Conservation (phyloP, 306 rosid species). For the Cicer bijugum region DNA sequence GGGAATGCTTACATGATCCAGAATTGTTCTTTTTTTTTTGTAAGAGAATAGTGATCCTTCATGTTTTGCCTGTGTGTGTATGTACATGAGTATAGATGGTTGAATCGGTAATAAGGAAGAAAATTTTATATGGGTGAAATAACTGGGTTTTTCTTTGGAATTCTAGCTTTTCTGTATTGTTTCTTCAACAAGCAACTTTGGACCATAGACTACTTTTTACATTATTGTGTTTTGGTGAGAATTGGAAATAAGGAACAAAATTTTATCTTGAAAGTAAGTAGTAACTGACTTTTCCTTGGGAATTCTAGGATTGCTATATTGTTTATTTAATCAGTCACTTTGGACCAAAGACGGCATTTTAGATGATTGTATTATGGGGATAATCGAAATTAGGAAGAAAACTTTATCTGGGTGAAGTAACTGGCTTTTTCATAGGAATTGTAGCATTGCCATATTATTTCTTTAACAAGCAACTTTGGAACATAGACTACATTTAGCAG, state of each 20-base stretch:
- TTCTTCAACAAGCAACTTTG: slow-evolving; percentile 62
- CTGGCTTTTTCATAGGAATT: slow-evolving; percentile 28
- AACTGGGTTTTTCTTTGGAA: slow-evolving; percentile 15
- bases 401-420: slow-evolving; percentile 21
- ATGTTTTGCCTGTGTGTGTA: slow-evolving; percentile 20
- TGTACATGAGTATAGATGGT: not conserved
- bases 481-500: slow-evolving; percentile 86
- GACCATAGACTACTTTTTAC: slow-evolving; percentile 65
- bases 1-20: slow-evolving; percentile 8
- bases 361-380: slow-evolving; percentile 4
- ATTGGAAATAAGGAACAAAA: not conserved
- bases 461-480: slow-evolving; percentile 60
- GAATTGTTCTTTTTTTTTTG: slow-evolving; percentile 3
- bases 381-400: not conserved
- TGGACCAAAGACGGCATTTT: slow-evolving; percentile 67
- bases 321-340: slow-evolving; percentile 64
- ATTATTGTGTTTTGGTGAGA: not conserved
- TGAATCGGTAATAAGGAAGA: not conserved
- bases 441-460: slow-evolving; percentile 47
- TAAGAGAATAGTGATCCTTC: not conserved
- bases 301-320: slow-evolving; percentile 38
- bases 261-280: slow-evolving; percentile 13
- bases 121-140: slow-evolving; percentile 13
- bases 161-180: slow-evolving; percentile 46
- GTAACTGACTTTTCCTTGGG: slow-evolving; percentile 25